phyloP scores from a whole-genome alignment of 2,329 filamentous ascomycete genomes.

The Colletotrichum tropicale region DNA sequence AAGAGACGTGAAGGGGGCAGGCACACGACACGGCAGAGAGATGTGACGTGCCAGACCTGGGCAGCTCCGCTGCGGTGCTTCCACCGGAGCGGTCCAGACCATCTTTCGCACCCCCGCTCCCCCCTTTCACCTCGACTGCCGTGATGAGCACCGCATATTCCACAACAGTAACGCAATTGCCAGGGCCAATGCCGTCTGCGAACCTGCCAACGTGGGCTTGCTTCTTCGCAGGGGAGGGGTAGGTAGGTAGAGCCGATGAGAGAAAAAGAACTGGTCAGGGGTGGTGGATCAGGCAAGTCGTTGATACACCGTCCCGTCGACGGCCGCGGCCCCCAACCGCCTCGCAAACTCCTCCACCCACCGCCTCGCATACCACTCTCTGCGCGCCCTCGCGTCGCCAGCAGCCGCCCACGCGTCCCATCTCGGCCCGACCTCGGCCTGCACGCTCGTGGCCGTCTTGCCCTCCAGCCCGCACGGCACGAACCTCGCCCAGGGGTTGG shows the following conservation, averaged over 20 bases:
- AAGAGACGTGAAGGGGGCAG: neutral
- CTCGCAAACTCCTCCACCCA: conserved; percentile 17
- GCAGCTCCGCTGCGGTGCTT: neutral
- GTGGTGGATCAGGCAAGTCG: neutral
- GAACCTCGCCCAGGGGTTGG: conserved; percentile 71
- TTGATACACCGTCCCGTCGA: neutral
- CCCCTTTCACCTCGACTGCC: neutral
- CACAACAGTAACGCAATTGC: neutral
- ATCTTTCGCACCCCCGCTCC: neutral
- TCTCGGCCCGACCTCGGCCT: conserved; percentile 47
- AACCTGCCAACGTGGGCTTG: neutral
- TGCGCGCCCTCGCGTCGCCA: neutral
- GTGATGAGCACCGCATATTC: neutral
- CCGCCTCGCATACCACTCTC: conserved; percentile 1
- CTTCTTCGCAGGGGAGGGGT: neutral
- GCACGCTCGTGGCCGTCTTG: conserved; percentile 78
- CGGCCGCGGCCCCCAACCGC: conserved; percentile 1
- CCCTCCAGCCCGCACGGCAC: conserved; percentile 89
- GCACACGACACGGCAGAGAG: neutral
- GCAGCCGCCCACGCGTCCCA: neutral
- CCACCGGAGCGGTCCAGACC: neutral
- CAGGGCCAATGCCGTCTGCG: neutral
- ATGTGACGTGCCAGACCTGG: neutral
- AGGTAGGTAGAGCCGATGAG: neutral
- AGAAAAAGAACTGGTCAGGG: neutral